phyloP scores from a whole-genome alignment of 2,329 filamentous ascomycete genomes.

The Pezicula rhizophila region DNA sequence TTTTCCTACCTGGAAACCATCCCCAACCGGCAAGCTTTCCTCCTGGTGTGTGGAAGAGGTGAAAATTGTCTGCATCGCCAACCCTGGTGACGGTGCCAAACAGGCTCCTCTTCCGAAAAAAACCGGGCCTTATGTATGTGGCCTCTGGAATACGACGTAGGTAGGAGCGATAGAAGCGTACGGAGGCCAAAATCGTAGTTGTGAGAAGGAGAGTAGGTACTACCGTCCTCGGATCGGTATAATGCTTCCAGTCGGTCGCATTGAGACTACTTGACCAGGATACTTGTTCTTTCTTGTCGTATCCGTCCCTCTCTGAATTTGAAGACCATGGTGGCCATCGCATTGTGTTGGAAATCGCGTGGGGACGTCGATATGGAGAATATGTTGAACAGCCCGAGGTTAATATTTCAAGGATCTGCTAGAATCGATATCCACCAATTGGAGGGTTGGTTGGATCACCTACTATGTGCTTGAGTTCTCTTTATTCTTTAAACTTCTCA shows the following conservation, averaged over 20 bases:
- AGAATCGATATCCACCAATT: too few species aligned
- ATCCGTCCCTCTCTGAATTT: constrained; percentile 17
- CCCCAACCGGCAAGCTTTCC: constrained; percentile 83
- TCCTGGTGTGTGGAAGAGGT: constrained; percentile 91
- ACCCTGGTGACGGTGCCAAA: constrained; percentile 88
- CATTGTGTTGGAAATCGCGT: constrained; percentile 29
- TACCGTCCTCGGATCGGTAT: constrained; percentile 48
- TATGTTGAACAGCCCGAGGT: not conserved
- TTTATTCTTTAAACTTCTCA: too few species aligned
- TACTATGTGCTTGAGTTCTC: too few species aligned
- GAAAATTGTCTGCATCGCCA: constrained; percentile 94
- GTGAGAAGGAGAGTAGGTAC: constrained; percentile 49
- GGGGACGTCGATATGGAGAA: constrained; percentile 1
- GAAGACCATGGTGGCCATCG: constrained; percentile 43
- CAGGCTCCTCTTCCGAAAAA: constrained; percentile 69
- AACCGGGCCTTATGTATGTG: constrained; percentile 65
- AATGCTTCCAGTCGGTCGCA: constrained; percentile 46
- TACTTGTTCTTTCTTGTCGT: constrained; percentile 29
- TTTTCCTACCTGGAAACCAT: constrained; percentile 68
- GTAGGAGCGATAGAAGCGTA: constrained; percentile 66
- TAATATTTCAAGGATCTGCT: not conserved
- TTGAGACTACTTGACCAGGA: constrained; percentile 39
- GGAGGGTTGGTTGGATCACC: not conserved
- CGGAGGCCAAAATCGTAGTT: constrained; percentile 44
- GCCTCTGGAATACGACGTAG: constrained; percentile 79